Percentiles rank a stretch among this genome's conserved stretches.
Conservation (phyloP, 1,139 yeast species). For the Nakaseomyces sp. region DNA sequence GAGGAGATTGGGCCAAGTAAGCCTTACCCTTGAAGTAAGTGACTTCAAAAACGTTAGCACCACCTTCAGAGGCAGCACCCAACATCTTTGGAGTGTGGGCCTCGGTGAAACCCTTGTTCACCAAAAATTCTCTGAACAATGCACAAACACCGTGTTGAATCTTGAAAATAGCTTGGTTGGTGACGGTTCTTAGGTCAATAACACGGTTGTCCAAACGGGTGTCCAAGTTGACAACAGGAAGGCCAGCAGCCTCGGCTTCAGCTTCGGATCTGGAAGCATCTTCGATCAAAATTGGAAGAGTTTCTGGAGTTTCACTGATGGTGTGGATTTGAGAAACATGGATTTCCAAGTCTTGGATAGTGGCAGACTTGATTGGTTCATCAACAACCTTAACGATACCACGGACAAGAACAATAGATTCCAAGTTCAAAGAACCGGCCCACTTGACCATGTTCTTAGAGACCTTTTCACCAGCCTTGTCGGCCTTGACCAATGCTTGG, state of each 20-base stretch:
- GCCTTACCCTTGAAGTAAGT: slow-evolving; percentile 89
- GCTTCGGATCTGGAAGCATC: slow-evolving; percentile 94
- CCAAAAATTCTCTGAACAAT: slow-evolving; percentile 81
- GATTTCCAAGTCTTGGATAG: slow-evolving; percentile 85
- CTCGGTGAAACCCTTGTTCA: slow-evolving; percentile 64
- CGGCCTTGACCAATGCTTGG: slow-evolving; percentile 71
- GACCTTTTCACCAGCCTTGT: slow-evolving; percentile 46
- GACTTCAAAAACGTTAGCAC: slow-evolving; percentile 90
- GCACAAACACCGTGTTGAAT: slow-evolving; percentile 84
- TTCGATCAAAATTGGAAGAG: slow-evolving; percentile 87
- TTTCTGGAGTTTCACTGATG: slow-evolving; percentile 82
- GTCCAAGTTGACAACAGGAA: slow-evolving; percentile 91
- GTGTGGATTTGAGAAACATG: slow-evolving; percentile 64
- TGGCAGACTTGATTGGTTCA: slow-evolving; percentile 81
- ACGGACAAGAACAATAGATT: slow-evolving; percentile 82
- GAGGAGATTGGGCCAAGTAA: slow-evolving; percentile 95
- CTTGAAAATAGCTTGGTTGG: slow-evolving; percentile 95
- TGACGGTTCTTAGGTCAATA: slow-evolving; percentile 90
- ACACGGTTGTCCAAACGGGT: slow-evolving; percentile 93
- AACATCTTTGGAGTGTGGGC: slow-evolving; percentile 92
- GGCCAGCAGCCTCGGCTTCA: slow-evolving; percentile 84
- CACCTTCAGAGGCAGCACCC: slow-evolving; percentile 97
- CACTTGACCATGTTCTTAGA: slow-evolving; percentile 97
- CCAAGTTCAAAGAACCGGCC: slow-evolving; percentile 79
- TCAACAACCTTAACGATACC: slow-evolving; percentile 80